These are phyloP conservation scores for Knufia fluminis DNA, from an alignment of 2,329 filamentous ascomycete genomes.

Conservation along the genomic window DNA sequence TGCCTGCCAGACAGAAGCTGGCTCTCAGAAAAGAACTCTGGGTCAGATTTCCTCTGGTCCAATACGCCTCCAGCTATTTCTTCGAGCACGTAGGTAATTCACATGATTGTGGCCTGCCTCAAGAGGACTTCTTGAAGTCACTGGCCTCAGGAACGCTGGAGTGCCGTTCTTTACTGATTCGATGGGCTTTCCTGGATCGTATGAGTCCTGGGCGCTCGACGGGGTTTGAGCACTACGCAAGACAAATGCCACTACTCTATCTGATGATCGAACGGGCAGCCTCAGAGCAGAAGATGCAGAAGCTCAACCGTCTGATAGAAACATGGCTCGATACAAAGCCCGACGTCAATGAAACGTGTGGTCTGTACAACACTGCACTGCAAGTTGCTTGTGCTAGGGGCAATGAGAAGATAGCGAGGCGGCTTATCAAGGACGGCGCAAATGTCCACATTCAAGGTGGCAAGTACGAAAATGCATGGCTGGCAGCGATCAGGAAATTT, in stretches of 20 bases:
- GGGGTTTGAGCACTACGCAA: no score
- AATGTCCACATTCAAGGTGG: slow-evolving; percentile 15
- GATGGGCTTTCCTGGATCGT: not conserved
- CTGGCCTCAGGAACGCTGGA: not conserved
- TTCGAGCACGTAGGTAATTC: not conserved
- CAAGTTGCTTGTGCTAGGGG: slow-evolving; percentile 10
- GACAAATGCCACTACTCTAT: no score
- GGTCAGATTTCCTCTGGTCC: not conserved
- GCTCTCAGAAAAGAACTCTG: not conserved
- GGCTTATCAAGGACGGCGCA: slow-evolving; percentile 20
- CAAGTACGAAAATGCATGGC: not conserved
- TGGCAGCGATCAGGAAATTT: not conserved
- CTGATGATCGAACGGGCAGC: no score
- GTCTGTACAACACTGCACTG: slow-evolving; percentile 8
- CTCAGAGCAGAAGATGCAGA: not conserved
- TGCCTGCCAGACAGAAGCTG: not conserved
- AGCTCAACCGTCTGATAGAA: no score
- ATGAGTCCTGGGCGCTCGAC: not conserved
- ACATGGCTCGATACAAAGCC: no score
- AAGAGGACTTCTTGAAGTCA: not conserved
- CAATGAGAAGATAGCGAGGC: slow-evolving; percentile 12
- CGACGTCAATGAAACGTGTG: slow-evolving; percentile 5
- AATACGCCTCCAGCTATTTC: not conserved
- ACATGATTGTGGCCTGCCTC: not conserved
- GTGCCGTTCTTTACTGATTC: not conserved